Evolutionary conservation across 148 eudicot species (phyloP).

Genomic region (Silene uniflora): DNA sequence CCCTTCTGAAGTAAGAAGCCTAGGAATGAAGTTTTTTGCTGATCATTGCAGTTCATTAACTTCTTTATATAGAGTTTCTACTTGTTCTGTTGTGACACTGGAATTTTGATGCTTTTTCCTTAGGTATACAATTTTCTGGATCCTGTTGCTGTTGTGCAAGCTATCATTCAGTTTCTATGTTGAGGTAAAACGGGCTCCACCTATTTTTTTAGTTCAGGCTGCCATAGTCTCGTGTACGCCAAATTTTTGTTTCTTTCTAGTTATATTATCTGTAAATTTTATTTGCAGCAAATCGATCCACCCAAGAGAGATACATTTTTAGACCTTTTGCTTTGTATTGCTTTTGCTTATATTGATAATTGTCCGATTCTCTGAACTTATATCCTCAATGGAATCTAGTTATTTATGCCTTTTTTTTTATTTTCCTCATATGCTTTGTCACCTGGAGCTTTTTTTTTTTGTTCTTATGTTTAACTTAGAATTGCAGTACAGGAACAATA

Average conservation of each 20-base stretch:
- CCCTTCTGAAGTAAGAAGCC: conserved; percentile 78
- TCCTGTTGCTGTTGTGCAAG: conserved; percentile 81
- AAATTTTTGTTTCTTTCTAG: background rate
- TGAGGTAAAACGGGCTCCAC: conserved; percentile 51
- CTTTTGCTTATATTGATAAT: background rate
- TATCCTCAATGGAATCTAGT: background rate
- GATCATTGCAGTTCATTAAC: conserved; percentile 9
- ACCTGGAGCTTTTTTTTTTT: background rate
- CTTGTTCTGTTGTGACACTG: conserved; percentile 2
- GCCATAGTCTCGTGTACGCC: background rate
- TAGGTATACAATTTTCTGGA: conserved; percentile 94
- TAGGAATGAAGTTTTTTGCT: conserved; percentile 3
- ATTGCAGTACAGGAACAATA: background rate
- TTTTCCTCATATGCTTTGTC: background rate
- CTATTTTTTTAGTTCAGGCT: background rate
- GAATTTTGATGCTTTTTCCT: conserved; percentile 14
- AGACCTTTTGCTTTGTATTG: background rate
- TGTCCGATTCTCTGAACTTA: background rate
- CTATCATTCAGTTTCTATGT: conserved; percentile 95
- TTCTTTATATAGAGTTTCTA: background rate
- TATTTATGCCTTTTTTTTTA: background rate
- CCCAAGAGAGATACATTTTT: background rate
- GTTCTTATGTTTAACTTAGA: background rate
- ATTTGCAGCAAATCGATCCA: background rate
- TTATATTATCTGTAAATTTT: background rate